Evolutionary conservation across 179 eudicot species (phyloP), one percentile per base, ranked within the genome.

Genomic region (Beta lomatogona): DNA sequence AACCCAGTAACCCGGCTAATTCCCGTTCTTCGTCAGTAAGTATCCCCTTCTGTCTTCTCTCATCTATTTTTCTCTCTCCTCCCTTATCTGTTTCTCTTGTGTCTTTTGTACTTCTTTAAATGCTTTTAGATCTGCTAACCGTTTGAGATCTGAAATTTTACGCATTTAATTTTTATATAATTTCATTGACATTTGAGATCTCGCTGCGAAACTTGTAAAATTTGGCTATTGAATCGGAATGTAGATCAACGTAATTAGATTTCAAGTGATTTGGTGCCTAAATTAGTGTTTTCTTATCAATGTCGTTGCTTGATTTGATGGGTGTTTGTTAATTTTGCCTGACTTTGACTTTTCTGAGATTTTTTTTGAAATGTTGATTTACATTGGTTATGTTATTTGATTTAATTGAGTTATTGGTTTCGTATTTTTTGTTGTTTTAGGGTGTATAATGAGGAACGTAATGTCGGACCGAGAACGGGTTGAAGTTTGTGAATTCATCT

Each of bases 11-110:
- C 83, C 83, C 86, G 81, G 83, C 87, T 65, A 74, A 36, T 72
- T 79, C 86, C 85, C 80, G 85, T 86, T 81, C 82, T 83, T 84
- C 87, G 76, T 84, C 84, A 87, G 89, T 87, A 82, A 87, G 89
- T 86, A 31, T 83, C 77, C 73, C 13, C 10, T 46, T 46, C 50
- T 46, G 14, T 70, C 57, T 68, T 41, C 72, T 41, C n/a, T 36
- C 58, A 16, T 70, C 72, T 66, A 28, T 63, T 28, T 31, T 21
- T 46, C 77, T 68, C 7, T 66, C 5, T 67, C 10, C 65, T 64
- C 28, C 53, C 73, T 80, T 45, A 50, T 80, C 64, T 61, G 18
- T 73, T 65, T 68, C 48, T 69, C 64, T 36, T 77, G 67, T 77
- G 69, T 78, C 58, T 65, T 45, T 74, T 48, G 7, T 28, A 18